phyloP scores from a whole-genome alignment of 2,329 filamentous ascomycete genomes.

The Botrytis deweyae region DNA sequence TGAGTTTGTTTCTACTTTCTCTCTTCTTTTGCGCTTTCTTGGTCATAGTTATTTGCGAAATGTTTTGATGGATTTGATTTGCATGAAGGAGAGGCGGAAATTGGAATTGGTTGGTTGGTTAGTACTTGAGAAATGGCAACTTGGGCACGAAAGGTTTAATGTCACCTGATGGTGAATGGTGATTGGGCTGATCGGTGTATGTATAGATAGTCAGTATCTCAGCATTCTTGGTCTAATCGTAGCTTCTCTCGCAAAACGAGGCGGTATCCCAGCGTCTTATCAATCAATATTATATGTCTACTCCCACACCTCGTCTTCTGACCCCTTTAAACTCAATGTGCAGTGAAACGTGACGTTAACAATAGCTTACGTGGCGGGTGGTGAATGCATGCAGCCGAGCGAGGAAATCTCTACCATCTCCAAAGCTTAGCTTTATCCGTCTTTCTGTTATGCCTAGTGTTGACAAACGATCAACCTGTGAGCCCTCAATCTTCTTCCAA shows the following conservation, averaged over 20 bases:
- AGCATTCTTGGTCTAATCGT: conserved; percentile 14
- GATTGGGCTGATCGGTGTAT: conserved; percentile 22
- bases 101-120: conserved; percentile 16
- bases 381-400: not conserved
- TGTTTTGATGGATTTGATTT: conserved; percentile 26
- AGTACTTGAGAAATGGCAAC: conserved; percentile 17
- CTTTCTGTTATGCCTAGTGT: not conserved
- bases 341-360: conserved; percentile 5
- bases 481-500: not conserved
- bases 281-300: conserved; percentile 23
- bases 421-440: not conserved
- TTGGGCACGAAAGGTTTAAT: conserved; percentile 21
- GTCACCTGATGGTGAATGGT: conserved; percentile 17
- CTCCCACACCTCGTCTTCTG: not conserved
- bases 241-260: conserved; percentile 10
- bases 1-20: conserved; percentile 23
- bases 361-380: conserved; percentile 5
- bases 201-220: conserved; percentile 30
- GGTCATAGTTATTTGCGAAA: conserved; percentile 23
- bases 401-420: not conserved
- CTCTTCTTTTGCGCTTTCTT: not conserved
- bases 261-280: conserved; percentile 25
- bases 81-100: conserved; percentile 20
- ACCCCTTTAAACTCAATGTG: not conserved
- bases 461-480: not conserved